Conservation (phyloP, 2,329 filamentous ascomycete species). For the Dactylellina parvicollis region DNA sequence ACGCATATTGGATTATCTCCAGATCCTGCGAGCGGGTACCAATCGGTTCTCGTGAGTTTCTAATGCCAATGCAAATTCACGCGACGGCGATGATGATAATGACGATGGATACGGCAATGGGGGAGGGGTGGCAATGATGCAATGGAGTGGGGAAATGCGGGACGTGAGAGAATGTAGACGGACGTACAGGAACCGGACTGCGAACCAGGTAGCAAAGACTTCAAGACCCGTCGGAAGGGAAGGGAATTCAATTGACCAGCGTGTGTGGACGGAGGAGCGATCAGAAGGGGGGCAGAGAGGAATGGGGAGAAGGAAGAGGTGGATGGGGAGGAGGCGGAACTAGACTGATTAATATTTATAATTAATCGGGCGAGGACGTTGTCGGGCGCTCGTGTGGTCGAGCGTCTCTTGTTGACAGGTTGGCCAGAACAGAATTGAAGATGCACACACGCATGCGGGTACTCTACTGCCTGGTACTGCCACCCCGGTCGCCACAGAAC, state of each 20-base stretch:
- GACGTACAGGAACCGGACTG: constrained; percentile 45
- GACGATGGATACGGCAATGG: neutral
- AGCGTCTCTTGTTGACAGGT: constrained; percentile 40
- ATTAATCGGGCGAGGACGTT: constrained; percentile 35
- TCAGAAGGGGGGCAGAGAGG: constrained; percentile 4
- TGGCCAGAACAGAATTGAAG: constrained; percentile 44
- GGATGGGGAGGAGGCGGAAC: neutral
- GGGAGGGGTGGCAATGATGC: constrained; percentile 32
- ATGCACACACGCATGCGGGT: no score
- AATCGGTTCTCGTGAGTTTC: constrained; percentile 13
- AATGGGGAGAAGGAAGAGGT: constrained; percentile 9
- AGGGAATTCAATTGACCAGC: constrained; percentile 39
- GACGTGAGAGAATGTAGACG: constrained; percentile 6
- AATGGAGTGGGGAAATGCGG: constrained; percentile 3
- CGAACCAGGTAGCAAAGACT: constrained; percentile 17
- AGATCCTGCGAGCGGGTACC: constrained; percentile 49
- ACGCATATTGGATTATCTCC: constrained; percentile 73
- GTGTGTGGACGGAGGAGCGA: constrained; percentile 16
- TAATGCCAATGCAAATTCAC: neutral
- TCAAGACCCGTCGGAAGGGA: constrained; percentile 3
- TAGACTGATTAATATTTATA: constrained; percentile 25
- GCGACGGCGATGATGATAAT: neutral
- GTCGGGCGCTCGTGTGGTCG: constrained; percentile 32
- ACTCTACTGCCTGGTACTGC: no score
- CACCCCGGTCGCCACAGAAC: no score